These are phyloP conservation scores for Blastobotrys indianensis DNA, from an alignment of 1,139 yeast species.

Conservation along the genomic window DNA sequence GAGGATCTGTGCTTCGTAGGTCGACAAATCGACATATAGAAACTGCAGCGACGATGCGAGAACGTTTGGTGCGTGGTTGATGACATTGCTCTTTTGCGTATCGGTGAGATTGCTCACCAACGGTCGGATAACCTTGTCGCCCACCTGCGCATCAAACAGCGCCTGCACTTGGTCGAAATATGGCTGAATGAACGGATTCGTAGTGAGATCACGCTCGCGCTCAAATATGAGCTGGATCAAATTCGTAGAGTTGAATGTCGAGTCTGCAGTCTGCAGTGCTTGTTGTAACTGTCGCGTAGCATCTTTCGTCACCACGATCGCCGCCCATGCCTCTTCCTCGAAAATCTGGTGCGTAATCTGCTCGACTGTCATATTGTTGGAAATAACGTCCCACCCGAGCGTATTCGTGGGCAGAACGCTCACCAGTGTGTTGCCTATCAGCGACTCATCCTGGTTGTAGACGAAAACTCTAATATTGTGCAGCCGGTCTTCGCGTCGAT, in stretches of 20 bases:
- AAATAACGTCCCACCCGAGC: conserved; percentile 30
- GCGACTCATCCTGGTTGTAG: conserved; percentile 42
- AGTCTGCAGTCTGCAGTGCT: conserved; percentile 17
- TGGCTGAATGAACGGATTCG: conserved; percentile 41
- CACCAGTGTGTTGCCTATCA: conserved; percentile 37
- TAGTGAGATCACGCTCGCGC: conserved; percentile 49
- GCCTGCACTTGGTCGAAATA: conserved; percentile 34
- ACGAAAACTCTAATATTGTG: conserved; percentile 43
- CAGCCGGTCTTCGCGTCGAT: conserved; percentile 37
- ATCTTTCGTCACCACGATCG: conserved; percentile 19
- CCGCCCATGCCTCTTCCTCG: conserved; percentile 24
- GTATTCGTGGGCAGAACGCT: conserved; percentile 21
- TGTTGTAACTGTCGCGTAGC: conserved; percentile 20
- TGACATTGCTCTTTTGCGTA: conserved; percentile 7
- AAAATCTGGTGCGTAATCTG: conserved; percentile 16
- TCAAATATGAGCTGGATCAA: conserved; percentile 42
- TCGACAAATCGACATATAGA: conserved; percentile 12
- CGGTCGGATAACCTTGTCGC: conserved; percentile 12
- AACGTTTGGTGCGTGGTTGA: conserved; percentile 11
- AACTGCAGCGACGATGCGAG: conserved; percentile 14
- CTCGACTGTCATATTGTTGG: conserved; percentile 16
- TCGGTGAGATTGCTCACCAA: conserved; percentile 14
- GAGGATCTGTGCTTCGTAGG: conserved; percentile 10
- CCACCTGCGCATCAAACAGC: conserved; percentile 12
- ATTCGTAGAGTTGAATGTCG: conserved; percentile 15